Conservation (phyloP, 495 filamentous ascomycete genomes). For the Talaromyces liani region DNA sequence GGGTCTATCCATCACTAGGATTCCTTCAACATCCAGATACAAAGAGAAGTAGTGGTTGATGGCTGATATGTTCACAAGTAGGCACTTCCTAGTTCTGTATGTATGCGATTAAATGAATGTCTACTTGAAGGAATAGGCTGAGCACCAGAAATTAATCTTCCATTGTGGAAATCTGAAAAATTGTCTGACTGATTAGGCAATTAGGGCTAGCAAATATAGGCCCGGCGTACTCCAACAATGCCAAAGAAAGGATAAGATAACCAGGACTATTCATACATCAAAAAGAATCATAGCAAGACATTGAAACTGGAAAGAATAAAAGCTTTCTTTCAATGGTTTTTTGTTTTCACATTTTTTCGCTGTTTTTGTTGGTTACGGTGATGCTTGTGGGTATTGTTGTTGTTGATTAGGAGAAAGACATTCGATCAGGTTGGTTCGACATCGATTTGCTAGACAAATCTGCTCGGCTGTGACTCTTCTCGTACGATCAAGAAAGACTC, state of each 20-base stretch:
- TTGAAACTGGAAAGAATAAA: neutral
- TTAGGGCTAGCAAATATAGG: neutral
- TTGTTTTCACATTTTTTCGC: neutral
- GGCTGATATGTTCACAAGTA: no score
- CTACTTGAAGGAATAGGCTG: neutral
- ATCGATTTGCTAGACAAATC: neutral
- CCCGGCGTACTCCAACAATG: neutral
- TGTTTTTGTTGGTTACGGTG: neutral
- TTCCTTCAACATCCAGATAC: neutral
- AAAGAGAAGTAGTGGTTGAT: neutral
- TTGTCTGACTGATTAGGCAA: neutral
- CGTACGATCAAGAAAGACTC: neutral
- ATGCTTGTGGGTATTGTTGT: neutral
- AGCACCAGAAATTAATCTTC: neutral
- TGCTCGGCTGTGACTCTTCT: neutral
- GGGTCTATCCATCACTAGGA: neutral
- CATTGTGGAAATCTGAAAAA: neutral
- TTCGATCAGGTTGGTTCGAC: neutral
- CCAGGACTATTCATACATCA: neutral
- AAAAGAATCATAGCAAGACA: neutral
- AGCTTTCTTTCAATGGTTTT: neutral
- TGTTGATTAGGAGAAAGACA: neutral
- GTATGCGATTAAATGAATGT: no score
- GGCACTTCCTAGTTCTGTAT: no score
- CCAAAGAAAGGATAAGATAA: neutral